phyloP scores from a whole-genome alignment of 371 early-diverging fungal genomes.

The Mucor plumbeus region DNA sequence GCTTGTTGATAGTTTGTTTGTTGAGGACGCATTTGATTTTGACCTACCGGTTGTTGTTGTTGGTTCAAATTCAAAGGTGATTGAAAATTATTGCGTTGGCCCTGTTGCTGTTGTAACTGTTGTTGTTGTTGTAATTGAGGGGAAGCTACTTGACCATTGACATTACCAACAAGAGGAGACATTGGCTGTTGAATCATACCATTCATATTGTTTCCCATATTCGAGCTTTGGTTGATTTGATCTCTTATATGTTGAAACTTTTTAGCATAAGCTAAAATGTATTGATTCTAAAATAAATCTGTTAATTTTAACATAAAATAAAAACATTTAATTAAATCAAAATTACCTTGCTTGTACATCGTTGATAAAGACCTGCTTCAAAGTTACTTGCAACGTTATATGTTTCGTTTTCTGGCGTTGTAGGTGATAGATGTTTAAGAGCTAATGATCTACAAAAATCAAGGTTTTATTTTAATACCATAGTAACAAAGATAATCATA shows the following conservation, averaged over 20 bases:
- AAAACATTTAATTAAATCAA: not conserved
- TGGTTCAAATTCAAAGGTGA: conserved; percentile 32
- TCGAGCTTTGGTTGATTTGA: conserved; percentile 25
- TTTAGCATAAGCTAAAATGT: conserved; percentile 40
- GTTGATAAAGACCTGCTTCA: conserved; percentile 43
- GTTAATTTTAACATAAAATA: not conserved
- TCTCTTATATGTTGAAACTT: conserved; percentile 43
- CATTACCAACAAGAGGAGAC: conserved; percentile 39
- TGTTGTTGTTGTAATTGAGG: conserved; percentile 32
- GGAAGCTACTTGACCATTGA: conserved; percentile 49
- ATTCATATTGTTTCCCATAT: conserved; percentile 13
- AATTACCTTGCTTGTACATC: conserved; percentile 50
- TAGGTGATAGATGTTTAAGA: conserved; percentile 42
- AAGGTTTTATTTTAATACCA: not conserved
- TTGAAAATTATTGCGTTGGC: conserved; percentile 19
- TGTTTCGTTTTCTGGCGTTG: conserved; percentile 43
- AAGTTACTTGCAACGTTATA: conserved; percentile 46
- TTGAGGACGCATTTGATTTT: conserved; percentile 34
- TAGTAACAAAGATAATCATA: not conserved
- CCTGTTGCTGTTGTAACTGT: conserved; percentile 12
- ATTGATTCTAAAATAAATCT: conserved; percentile 42
- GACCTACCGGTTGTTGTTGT: conserved; percentile 22
- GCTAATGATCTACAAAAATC: conserved; percentile 36
- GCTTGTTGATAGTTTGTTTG: conserved; percentile 9
- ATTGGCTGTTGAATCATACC: conserved; percentile 37